These are phyloP conservation scores for Thelephora ganbajun DNA, from an alignment of 768 basidiomycete species.

Conservation along the genomic window DNA sequence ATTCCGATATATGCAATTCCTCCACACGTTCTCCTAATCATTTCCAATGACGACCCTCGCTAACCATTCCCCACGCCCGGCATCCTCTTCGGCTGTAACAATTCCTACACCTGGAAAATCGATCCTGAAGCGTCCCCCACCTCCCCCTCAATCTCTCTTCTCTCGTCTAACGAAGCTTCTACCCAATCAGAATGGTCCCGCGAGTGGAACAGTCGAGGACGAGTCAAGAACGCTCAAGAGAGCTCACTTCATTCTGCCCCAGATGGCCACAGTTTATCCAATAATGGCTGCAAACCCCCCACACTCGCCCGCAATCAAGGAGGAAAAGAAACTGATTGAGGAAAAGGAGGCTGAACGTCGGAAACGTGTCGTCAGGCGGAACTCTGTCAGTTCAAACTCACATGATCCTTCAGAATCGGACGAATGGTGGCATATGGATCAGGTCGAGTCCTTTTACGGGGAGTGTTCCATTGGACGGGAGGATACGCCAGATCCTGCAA, in stretches of 20 bases:
- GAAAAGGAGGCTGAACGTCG: conserved; percentile 60
- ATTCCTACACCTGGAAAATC: conserved; percentile 71
- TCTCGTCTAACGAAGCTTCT: conserved; percentile 64
- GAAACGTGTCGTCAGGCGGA: conserved; percentile 47
- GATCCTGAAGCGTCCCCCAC: conserved; percentile 68
- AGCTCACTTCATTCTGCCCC: conserved; percentile 84
- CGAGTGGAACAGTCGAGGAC: conserved; percentile 20
- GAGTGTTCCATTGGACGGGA: conserved; percentile 75
- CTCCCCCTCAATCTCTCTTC: conserved; percentile 53
- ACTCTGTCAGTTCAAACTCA: conserved; percentile 17
- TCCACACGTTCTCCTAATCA: neutral
- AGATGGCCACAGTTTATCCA: conserved; percentile 80
- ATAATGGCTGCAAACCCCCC: conserved; percentile 80
- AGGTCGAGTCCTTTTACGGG: conserved; percentile 76
- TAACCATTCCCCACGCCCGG: conserved; percentile 36
- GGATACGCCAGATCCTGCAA: conserved; percentile 48
- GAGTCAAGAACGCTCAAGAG: conserved; percentile 57
- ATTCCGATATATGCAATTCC: too few species aligned
- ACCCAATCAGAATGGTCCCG: conserved; percentile 31
- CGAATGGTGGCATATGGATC: conserved; percentile 77
- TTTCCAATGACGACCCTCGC: conserved; percentile 14
- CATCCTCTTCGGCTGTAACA: conserved; percentile 71
- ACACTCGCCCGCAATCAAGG: conserved; percentile 60
- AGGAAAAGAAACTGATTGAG: conserved; percentile 73
- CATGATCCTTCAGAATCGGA: conserved; percentile 19